Conservation (phyloP, 441 rosid species). For the Flueggea neowawraea region DNA sequence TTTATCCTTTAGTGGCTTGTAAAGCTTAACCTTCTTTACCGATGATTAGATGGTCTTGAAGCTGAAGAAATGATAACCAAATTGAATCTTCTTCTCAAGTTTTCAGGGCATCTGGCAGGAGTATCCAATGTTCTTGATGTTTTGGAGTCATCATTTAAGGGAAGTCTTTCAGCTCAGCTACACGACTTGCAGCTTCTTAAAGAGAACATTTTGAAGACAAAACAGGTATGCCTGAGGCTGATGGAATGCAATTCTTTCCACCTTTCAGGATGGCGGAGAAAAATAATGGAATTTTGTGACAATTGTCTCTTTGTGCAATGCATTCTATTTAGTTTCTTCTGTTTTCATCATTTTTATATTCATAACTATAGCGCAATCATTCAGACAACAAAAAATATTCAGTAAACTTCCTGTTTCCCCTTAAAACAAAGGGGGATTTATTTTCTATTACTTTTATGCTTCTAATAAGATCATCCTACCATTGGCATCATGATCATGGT, state of each 20-base stretch:
- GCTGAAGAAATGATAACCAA: slow-evolving; percentile 53
- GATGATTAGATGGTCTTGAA: slow-evolving; percentile 57
- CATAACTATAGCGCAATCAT: too few species aligned
- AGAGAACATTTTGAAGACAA: slow-evolving; percentile 72
- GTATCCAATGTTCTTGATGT: slow-evolving; percentile 76
- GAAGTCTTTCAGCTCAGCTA: slow-evolving; percentile 60
- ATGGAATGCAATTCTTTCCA: too few species aligned
- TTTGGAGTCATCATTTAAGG: slow-evolving; percentile 78
- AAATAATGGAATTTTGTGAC: neutral
- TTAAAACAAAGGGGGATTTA: too few species aligned
- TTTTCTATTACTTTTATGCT: too few species aligned
- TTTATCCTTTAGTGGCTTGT: neutral
- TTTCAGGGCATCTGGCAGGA: slow-evolving; percentile 52
- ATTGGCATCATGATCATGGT: too few species aligned
- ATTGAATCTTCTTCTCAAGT: slow-evolving; percentile 53
- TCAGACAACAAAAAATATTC: too few species aligned
- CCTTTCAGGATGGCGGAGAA: too few species aligned
- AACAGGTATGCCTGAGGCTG: slow-evolving; percentile 56
- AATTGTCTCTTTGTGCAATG: neutral
- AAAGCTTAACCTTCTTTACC: slow-evolving; percentile 37
- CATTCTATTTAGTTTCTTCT: too few species aligned
- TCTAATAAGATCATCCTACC: too few species aligned
- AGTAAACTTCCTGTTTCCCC: too few species aligned
- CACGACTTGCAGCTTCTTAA: slow-evolving; percentile 78
- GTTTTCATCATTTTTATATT: too few species aligned